These are phyloP conservation scores for Coelastrella sp. DNA, from an alignment of 139 green algal genomes.

Conservation along the genomic window DNA sequence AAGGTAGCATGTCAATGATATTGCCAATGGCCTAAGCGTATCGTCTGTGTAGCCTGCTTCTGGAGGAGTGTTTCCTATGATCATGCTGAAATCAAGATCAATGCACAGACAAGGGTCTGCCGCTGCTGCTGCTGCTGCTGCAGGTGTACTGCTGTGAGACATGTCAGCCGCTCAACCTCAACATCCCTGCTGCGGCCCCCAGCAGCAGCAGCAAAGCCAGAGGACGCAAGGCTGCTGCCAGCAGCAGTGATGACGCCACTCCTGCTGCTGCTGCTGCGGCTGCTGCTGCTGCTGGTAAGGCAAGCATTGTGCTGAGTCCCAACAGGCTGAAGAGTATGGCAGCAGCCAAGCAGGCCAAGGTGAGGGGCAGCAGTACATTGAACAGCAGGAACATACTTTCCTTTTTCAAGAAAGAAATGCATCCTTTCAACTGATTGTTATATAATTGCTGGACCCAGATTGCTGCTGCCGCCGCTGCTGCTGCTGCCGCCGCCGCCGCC, in stretches of 20 bases:
- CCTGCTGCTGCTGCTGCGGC: slow-evolving; percentile 20
- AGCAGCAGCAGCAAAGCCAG: background rate
- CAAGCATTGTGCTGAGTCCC: background rate
- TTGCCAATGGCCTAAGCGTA: too few species aligned
- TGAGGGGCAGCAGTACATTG: background rate
- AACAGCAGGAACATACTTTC: too few species aligned
- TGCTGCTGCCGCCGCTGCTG: background rate
- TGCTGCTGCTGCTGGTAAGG: background rate
- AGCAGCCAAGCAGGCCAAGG: slow-evolving; percentile 25
- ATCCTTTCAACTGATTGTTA: too few species aligned
- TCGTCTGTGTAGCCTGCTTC: too few species aligned
- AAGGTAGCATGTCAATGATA: too few species aligned
- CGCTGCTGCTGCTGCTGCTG: background rate
- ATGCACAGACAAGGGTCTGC: background rate
- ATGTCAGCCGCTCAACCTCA: slow-evolving; percentile 75
- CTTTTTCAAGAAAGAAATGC: too few species aligned
- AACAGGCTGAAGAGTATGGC: slow-evolving; percentile 37
- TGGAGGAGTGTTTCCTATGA: too few species aligned
- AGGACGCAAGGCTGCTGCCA: background rate
- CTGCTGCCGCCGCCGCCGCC: background rate
- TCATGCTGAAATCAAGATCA: too few species aligned
- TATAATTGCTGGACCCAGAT: background rate
- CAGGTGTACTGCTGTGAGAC: slow-evolving; percentile 64
- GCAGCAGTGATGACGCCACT: background rate
- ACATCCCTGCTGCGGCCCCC: background rate